phyloP scores from a whole-genome alignment of 371 early-diverging fungal species.

The Synchytrium microbalum region DNA sequence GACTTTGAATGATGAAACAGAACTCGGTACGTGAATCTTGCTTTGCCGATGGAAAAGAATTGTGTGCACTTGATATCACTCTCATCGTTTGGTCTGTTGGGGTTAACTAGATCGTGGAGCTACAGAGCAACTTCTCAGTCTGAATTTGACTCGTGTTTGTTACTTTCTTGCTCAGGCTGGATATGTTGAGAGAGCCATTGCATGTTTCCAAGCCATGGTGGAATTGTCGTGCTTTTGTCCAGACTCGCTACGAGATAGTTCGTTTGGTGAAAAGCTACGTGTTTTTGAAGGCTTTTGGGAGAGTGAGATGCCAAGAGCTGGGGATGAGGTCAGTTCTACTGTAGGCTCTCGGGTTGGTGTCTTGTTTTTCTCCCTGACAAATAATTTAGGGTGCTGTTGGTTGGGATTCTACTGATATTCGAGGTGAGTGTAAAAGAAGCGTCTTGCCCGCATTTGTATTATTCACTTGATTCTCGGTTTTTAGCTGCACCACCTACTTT shows the following conservation, averaged over 20 bases:
- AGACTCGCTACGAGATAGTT: slow-evolving; percentile 23
- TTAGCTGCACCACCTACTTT: not conserved
- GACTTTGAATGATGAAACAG: slow-evolving; percentile 10
- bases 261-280: slow-evolving; percentile 43
- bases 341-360: not conserved
- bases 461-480: not conserved
- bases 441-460: not conserved
- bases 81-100: too few species aligned
- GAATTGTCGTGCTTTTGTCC: slow-evolving; percentile 67
- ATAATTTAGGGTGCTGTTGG: slow-evolving; percentile 9
- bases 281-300: slow-evolving; percentile 72
- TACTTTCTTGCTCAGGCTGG: slow-evolving; percentile 29
- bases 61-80: too few species aligned
- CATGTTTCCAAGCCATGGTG: slow-evolving; percentile 57
- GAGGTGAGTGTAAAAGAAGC: not conserved
- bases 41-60: too few species aligned
- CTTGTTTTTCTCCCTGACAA: not conserved
- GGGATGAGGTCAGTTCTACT: slow-evolving; percentile 47
- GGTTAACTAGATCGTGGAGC: slow-evolving; percentile 28
- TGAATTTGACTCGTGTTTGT: slow-evolving; percentile 55
- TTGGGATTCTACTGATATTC: slow-evolving; percentile 4
- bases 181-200: slow-evolving; percentile 63
- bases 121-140: slow-evolving; percentile 53
- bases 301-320: slow-evolving; percentile 63
- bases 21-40: slow-evolving; percentile 17